Base-by-base conservation (phyloP, 2,329 filamentous ascomycete genomes). In the Botrytis elliptica region DNA sequence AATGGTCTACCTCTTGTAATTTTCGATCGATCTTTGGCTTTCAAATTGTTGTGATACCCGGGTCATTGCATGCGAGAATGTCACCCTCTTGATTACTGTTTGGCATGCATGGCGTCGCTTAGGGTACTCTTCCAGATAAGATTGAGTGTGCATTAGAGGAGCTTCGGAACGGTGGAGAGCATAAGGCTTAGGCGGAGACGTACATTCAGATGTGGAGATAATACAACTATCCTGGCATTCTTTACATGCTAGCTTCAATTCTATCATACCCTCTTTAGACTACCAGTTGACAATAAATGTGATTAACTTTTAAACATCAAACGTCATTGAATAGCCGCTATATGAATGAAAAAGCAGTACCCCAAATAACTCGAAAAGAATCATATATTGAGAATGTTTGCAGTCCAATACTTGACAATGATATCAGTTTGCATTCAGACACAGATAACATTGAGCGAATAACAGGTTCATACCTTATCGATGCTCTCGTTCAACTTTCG, bases 1-100 rank as follows among this genome's bases (percentile, higher is more conserved):
- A 40, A 46, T 72, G 71, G 63, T 67, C 29, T 72, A 72, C 52
- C 49, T 72, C 71, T 44, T 72, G 52, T 72, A 72, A 40, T 44
- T 60, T 40, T n/a, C 33, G 40, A 68, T 38, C 33, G 46, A 65
- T 36, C 42, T 46, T 72, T 72, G 42, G 66, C 49, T 69, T 57
- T 69, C 49, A 69, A 33, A 59, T 57, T 62, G 66, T 67, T 66
- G 49, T 68, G 71, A 46, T 72, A 68, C 71, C 52, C 64, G 71
- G 71, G 63, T 69, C 59, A 25, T 52, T 60, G 63, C 71, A 59
- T 69, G 71, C 52, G 52, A 69, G 40, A 69, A 59, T 72, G 71
- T 72, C 64, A 69, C 46, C 65, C 38, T 67, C n/a, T 59, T 57
- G 63, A 72, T 72, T 72, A 59, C 44, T 69, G 33, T 72, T 66